Evolutionary conservation across 208 protist species (phyloP).

Genomic region (Kentomonas sorsogonicus): DNA sequence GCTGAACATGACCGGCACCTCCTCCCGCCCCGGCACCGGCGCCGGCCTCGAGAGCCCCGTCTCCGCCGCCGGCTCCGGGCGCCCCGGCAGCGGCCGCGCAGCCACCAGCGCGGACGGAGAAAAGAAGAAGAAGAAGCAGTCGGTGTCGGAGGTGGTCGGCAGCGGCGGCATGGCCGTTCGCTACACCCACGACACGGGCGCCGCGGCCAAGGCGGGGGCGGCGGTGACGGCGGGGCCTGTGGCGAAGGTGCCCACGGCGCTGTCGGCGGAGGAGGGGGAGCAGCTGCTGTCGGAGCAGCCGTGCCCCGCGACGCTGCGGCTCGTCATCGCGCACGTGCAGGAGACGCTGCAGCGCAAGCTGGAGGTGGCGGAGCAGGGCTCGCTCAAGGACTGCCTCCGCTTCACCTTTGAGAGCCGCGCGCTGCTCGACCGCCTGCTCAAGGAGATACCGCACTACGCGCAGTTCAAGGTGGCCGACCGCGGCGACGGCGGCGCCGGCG

Average conservation of each 20-base stretch:
- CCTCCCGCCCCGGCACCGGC: not conserved
- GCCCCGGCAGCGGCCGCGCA: not conserved
- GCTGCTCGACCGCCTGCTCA: constrained; percentile 75
- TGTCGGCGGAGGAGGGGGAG: constrained; percentile 37
- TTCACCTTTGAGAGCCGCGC: constrained; percentile 78
- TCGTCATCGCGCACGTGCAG: constrained; percentile 67
- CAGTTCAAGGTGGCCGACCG: constrained; percentile 19
- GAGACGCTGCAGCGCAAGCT: constrained; percentile 60
- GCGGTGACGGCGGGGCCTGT: not conserved
- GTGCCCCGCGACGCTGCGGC: constrained; percentile 72
- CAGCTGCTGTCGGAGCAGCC: constrained; percentile 59
- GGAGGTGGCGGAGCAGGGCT: constrained; percentile 57
- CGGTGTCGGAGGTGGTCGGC: not conserved
- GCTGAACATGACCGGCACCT: not conserved
- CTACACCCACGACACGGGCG: not conserved
- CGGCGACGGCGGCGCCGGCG: not conserved
- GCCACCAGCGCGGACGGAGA: not conserved
- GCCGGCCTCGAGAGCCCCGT: not conserved
- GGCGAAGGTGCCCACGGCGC: not conserved
- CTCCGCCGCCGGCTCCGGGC: not conserved
- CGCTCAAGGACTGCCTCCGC: constrained; percentile 65
- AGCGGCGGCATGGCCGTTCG: not conserved
- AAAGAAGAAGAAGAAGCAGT: not conserved
- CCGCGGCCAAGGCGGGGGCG: not conserved
- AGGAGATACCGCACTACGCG: constrained; percentile 74